Percentiles rank a stretch among this genome's conserved stretches.
Conservation (phyloP, 2,329 filamentous ascomycete genomes). For the Salinomyces thailandicus region DNA sequence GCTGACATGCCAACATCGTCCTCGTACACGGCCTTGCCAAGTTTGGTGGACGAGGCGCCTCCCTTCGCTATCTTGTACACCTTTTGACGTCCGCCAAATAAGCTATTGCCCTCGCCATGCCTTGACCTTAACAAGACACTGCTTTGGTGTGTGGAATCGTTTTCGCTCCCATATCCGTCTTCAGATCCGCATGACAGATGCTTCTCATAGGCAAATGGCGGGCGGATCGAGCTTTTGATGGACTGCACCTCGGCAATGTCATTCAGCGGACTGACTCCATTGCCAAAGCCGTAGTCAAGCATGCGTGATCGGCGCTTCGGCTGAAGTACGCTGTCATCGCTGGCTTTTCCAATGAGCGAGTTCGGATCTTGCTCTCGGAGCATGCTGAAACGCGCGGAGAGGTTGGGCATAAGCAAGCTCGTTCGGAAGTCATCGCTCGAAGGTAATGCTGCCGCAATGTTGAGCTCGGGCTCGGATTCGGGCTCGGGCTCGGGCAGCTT, state of each 20-base stretch:
- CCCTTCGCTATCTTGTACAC: conserved; percentile 70
- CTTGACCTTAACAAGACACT: conserved; percentile 79
- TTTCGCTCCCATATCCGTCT: conserved; percentile 52
- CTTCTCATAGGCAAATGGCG: conserved; percentile 48
- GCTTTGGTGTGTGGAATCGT: conserved; percentile 48
- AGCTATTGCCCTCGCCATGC: conserved; percentile 76
- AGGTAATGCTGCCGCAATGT: conserved; percentile 65
- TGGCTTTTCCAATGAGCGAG: conserved; percentile 84
- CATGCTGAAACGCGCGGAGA: conserved; percentile 96
- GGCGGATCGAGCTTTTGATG: conserved; percentile 51
- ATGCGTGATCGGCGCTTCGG: conserved; percentile 72
- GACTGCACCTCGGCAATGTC: conserved; percentile 92
- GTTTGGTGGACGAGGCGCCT: conserved; percentile 29
- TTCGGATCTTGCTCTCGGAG: conserved; percentile 82
- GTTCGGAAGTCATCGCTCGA: conserved; percentile 85
- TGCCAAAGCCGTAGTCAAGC: conserved; percentile 55
- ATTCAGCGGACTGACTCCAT: conserved; percentile 41
- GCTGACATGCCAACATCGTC: conserved; percentile 74
- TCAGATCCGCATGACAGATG: conserved; percentile 56
- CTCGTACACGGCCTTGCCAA: conserved; percentile 69
- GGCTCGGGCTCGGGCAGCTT: conserved; percentile 40
- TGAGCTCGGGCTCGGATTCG: conserved; percentile 57
- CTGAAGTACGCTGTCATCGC: conserved; percentile 83
- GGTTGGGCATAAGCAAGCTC: conserved; percentile 86
- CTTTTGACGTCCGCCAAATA: conserved; percentile 94